Percentiles rank a stretch among this genome's conserved stretches.
Evolutionary conservation across 164 flowering plant genomes (phyloP).

Genomic region (Tinospora cordifolia): DNA sequence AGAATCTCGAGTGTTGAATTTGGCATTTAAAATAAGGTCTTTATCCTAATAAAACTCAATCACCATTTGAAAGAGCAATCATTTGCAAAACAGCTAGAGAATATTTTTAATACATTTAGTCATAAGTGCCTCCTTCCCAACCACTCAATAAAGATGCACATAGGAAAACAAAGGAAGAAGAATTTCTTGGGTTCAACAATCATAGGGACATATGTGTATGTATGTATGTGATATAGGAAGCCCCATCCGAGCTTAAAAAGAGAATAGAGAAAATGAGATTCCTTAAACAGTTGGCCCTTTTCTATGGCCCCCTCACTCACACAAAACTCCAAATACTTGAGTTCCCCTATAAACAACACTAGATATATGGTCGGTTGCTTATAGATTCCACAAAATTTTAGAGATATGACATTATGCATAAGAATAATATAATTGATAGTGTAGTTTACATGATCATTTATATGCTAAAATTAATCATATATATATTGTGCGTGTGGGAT

Average conservation of each 20-base stretch:
- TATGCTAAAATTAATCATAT: too few relatives aligned
- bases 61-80: background rate
- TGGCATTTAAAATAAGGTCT: too few relatives aligned
- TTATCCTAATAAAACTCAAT: too few relatives aligned
- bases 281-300: background rate
- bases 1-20: too few relatives aligned
- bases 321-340: slow-evolving; percentile 7
- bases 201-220: slow-evolving; percentile 1
- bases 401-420: too few relatives aligned
- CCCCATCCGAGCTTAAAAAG: slow-evolving; percentile 1
- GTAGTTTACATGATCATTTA: too few relatives aligned
- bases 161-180: background rate
- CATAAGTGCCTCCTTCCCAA: slow-evolving; percentile 3
- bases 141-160: background rate
- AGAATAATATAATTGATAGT: too few relatives aligned
- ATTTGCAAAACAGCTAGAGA: background rate
- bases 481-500: too few relatives aligned
- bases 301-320: background rate
- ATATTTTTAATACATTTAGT: background rate
- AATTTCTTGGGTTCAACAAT: slow-evolving; percentile 7
- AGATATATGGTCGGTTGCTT: slow-evolving; percentile 15
- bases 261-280: background rate
- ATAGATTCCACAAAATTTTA: slow-evolving; percentile 9
- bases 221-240: background rate
- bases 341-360: background rate